Evolutionary conservation across 805 yeast species (phyloP).

Genomic region (Wickerhamomyces alni): DNA sequence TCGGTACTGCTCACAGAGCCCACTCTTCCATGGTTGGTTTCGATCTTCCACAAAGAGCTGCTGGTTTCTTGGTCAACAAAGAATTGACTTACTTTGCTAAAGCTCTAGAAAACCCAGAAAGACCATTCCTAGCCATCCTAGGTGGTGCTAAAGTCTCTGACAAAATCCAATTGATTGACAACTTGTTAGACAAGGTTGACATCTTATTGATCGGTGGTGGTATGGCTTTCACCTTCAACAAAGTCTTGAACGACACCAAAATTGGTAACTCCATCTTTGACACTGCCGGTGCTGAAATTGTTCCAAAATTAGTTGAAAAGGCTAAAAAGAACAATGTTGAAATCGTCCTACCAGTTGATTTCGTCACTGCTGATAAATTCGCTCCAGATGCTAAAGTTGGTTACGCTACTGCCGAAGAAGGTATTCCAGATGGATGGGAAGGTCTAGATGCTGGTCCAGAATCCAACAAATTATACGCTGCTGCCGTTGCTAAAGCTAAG

Average conservation of each 20-base stretch:
- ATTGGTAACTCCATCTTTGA: constrained; percentile 94
- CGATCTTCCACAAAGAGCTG: constrained; percentile 91
- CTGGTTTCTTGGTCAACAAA: constrained; percentile 98
- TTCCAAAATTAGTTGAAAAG: constrained; percentile 86
- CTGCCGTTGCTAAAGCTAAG: constrained; percentile 86
- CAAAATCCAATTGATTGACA: constrained; percentile 97
- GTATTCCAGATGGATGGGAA: constrained; percentile 93
- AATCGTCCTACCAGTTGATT: constrained; percentile 91
- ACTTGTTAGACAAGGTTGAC: constrained; percentile 93
- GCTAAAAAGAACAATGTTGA: constrained; percentile 95
- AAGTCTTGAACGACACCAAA: constrained; percentile 75
- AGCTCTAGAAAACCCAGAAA: constrained; percentile 95
- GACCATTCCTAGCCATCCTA: constrained; percentile 97
- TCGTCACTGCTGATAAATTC: constrained; percentile 92
- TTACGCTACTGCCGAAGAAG: constrained; percentile 79
- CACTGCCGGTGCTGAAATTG: constrained; percentile 92
- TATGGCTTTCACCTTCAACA: constrained; percentile 99
- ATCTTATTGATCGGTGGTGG: constrained; percentile 97
- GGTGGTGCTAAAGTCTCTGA: constrained; percentile 99
- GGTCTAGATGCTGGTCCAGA: constrained; percentile 96
- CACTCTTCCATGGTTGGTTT: constrained; percentile 99
- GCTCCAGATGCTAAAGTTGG: constrained; percentile 85
- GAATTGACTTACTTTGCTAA: constrained; percentile 96
- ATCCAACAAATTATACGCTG: constrained; percentile 72
- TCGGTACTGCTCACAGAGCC: constrained; percentile 99